These are phyloP conservation scores for Sphaerobolus stellatus DNA, from an alignment of 1,284 basidiomycete species.

Conservation along the genomic window DNA sequence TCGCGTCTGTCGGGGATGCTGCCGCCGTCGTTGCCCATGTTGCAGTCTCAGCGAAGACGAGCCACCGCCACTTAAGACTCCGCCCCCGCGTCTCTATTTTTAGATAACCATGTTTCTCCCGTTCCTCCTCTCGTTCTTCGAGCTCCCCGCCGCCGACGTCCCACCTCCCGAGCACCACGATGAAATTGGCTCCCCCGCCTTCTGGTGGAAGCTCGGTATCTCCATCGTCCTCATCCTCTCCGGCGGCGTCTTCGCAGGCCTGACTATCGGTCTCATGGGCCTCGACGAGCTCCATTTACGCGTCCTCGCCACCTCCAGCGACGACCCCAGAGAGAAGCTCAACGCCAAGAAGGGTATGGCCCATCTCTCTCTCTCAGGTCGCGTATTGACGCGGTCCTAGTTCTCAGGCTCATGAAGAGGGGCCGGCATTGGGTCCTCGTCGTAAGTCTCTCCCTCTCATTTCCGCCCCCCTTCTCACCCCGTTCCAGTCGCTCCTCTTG, in stretches of 20 bases:
- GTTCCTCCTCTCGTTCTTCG: too few species aligned
- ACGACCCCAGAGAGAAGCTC: slow-evolving; percentile 60
- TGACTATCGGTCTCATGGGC: slow-evolving; percentile 93
- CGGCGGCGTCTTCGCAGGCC: slow-evolving; percentile 84
- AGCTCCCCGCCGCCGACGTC: too few species aligned
- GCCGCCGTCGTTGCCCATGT: slow-evolving; percentile 86
- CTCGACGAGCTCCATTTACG: slow-evolving; percentile 91
- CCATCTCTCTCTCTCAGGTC: neutral
- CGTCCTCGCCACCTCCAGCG: slow-evolving; percentile 80
- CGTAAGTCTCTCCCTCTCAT: slow-evolving; percentile 44
- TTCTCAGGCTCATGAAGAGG: slow-evolving; percentile 72
- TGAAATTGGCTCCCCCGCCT: neutral
- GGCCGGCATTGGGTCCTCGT: slow-evolving; percentile 96
- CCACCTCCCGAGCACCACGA: too few species aligned
- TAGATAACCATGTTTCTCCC: too few species aligned
- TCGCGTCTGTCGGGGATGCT: slow-evolving; percentile 83
- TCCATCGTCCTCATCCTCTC: slow-evolving; percentile 68
- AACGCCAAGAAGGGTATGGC: slow-evolving; percentile 71
- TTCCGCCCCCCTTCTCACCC: slow-evolving; percentile 10
- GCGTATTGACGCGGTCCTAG: slow-evolving; percentile 35
- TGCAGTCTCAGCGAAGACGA: too few species aligned
- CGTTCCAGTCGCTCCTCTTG: slow-evolving; percentile 67
- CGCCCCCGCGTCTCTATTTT: too few species aligned
- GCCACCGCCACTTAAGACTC: too few species aligned
- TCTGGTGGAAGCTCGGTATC: slow-evolving; percentile 69